Evolutionary conservation across 495 filamentous ascomycete species (phyloP), one percentile per base, ranked within the genome.

Genomic region (Podospora comata): DNA sequence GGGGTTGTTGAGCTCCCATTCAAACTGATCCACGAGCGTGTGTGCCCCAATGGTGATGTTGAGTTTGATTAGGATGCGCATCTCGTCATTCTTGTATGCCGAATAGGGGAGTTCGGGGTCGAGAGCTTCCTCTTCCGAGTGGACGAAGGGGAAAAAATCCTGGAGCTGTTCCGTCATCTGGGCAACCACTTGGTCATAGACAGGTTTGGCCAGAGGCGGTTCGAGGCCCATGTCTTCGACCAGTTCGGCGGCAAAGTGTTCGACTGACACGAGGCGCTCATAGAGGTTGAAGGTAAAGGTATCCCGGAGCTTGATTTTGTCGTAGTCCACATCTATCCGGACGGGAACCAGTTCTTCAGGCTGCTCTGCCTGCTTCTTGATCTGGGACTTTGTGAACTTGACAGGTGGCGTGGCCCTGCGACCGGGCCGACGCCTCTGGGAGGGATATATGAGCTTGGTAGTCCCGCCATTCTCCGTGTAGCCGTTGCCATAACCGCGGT

Each of bases 241-340:
- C 19, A 98, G 82, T 78, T 94, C 91, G 67, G 91, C 86, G 0
- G 93, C 92, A 78, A 98, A 97, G 26, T 92, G 67, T 19, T 95
- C 91, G 39, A 89, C 85, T 16, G 86, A 84, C 5, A 95, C 85
- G 26, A 93, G 86, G 62, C 92, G 87, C 73, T 99, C 95, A 75
- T 97, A 92, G 63, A 99, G 87, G 77, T 98, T 99, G 92, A 93
- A 99, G 20, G 95, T 99, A 73, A 99, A 97, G 9, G 95, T 99
- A 79, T 99, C 95, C 73, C 95, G 89, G 68, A 99, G 86, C 80
- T 96, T 94, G 71, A 97, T 87, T 79, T 96, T 96, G 67, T 97
- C 94, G 85, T 90, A 93, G 72, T 99, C 96, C 59, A 98, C 92
- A 70, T 99, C 95, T 58, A 99, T 81, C 54, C 95, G 85, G 53